Evolutionary conservation across 169 alveolate genomes (phyloP), one percentile per base, ranked within the genome.

Genomic region (Plasmodium relictum): DNA sequence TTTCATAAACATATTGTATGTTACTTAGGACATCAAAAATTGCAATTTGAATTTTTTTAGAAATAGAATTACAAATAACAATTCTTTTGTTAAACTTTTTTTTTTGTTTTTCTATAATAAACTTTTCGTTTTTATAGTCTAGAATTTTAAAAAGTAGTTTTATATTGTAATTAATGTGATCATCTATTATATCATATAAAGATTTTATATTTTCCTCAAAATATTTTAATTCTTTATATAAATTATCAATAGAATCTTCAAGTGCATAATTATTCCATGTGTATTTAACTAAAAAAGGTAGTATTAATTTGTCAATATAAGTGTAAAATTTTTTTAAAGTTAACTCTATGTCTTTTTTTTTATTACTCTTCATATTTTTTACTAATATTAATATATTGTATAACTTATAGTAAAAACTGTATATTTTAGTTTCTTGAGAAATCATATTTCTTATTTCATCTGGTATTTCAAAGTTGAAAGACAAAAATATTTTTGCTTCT

Each of bases 401-500:
- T 44, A 86, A 73, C 48, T 71, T 86, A 48, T 71, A 86, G 58
- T 86, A 86, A 12, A 58, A 86, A 63, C 76, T 86, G 56, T 86
- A 86, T 58, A 86, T 86, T 58, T 61, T 69, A 1, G 74, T 2
- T 59, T 86, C 92, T 63, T 86, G 78, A 16, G 92, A 50, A 24
- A 86, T 86, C 74, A 86, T 69, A 71, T 62, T 86, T 61, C 70
- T 86, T 71, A 86, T 73, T 70, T 86, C 92, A 7, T 86, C 78
- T 8, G 92, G 92, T 26, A 86, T 44, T 41, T 86, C 87, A 73
- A 86, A 86, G 22, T 86, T 62, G 50, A 86, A 86, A 59, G 92
- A 86, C 63, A 86, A 24, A 61, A 86, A 86, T n/a, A 86, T 86
- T 20, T 86, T 86, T 1, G 88, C 92, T 73, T 86, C 92, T 71